Percentiles rank a stretch among this genome's conserved stretches.
These are phyloP conservation scores for Phoenix dactylifera DNA, from an alignment of 176 grass and related monocot species.

Conservation along the genomic window DNA sequence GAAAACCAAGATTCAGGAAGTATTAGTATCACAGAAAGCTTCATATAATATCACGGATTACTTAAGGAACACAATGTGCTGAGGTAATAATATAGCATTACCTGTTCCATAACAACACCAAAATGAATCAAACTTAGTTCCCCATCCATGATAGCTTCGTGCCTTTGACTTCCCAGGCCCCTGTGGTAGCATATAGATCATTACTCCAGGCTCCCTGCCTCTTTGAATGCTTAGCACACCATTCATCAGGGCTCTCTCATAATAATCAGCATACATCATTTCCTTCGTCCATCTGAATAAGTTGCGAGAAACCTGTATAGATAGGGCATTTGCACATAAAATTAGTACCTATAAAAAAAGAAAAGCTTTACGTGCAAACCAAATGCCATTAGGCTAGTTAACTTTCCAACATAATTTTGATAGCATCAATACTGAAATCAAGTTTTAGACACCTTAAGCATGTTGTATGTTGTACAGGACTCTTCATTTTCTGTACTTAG, in stretches of 20 bases:
- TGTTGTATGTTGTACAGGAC: constrained; percentile 92
- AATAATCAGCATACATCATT: constrained; percentile 61
- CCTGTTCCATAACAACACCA: constrained; percentile 99
- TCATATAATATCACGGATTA: too few relatives aligned
- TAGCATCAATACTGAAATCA: not conserved
- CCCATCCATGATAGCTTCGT: constrained; percentile 73
- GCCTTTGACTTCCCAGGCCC: constrained; percentile 74
- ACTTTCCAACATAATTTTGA: not conserved
- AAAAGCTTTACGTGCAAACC: too few relatives aligned
- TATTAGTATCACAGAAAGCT: too few relatives aligned
- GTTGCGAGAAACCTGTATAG: constrained; percentile 65
- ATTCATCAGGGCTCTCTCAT: constrained; percentile 75
- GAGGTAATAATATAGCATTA: constrained; percentile 16
- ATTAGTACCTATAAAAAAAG: too few relatives aligned
- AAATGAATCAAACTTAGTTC: constrained; percentile 55
- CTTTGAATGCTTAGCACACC: constrained; percentile 92
- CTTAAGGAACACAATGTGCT: too few relatives aligned
- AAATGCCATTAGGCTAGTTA: too few relatives aligned
- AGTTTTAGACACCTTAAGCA: constrained; percentile 71
- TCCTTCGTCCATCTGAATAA: constrained; percentile 98
- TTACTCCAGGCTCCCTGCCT: constrained; percentile 76
- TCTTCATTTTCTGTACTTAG: constrained; percentile 80
- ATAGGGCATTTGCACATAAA: not conserved
- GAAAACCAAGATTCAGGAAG: too few relatives aligned
- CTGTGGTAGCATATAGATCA: constrained; percentile 98